Evolutionary conservation across 306 rosid genomes (phyloP), one percentile per base, ranked within the genome.

Genomic region (Spatholobus suberectus): DNA sequence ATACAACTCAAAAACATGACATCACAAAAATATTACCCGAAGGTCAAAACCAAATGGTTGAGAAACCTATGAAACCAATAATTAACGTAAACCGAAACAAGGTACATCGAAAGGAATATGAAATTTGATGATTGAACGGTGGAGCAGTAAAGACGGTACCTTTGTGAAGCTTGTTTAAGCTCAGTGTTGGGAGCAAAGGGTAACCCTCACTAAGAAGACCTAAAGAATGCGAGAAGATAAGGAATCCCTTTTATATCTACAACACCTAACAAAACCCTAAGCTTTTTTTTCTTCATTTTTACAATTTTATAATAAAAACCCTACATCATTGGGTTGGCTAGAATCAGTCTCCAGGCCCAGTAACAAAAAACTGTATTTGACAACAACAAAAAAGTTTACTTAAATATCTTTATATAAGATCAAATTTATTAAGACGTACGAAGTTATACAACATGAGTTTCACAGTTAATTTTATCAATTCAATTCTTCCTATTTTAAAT

Each of bases 241-340:
- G 76, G 76, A 66, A 26, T 41, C 38, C 82, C 5, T 77, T 85
- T 87, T 87, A 81, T 87, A 87, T 62, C 26, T 51, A 13, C 70
- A 5, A 41, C 69, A 20, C 73, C 20, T 3, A 4, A n/a, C 57
- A 84, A 85, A 87, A 83, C 88, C 90, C 87, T 77, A 81, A 59
- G 0, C 51, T 24, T 9, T 59, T 59, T 74, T 11, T n/a, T n/a
- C n/a, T 17, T 17, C 17, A 59, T 63, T 2, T 0, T 5, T 32
- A 43, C 24, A 12, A 7, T 21, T 14, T 26, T 55, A 0, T 0
- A 8, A 35, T 74, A n/a, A 68, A 77, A 73, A 13, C 57, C 55
- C 61, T 61, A 1, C 40, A 35, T 15, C 0, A 2, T 82, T 78
- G 68, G 88, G 76, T 11, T 37, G 21, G 78, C 15, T 18, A 2